These are phyloP conservation scores for Seiridium unicorne DNA, from an alignment of 2,329 filamentous ascomycete genomes.

Conservation along the genomic window DNA sequence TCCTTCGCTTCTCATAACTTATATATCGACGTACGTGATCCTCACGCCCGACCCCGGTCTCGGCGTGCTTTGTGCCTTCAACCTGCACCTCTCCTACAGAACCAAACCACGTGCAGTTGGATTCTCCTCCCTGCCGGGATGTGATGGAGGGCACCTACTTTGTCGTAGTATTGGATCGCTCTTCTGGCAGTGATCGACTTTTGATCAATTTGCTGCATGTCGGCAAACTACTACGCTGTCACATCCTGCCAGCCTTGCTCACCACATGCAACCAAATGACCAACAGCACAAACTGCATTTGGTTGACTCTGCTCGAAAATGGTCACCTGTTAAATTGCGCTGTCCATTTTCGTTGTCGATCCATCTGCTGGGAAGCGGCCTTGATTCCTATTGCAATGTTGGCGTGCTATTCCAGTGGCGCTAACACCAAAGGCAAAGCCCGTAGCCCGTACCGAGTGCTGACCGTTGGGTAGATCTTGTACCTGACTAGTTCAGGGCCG, in stretches of 20 bases:
- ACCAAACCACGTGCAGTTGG: neutral
- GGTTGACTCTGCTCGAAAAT: neutral
- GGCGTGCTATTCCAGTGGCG: neutral
- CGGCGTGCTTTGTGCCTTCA: neutral
- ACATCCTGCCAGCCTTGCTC: neutral
- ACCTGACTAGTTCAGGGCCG: slow-evolving; percentile 7
- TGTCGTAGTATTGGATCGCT: neutral
- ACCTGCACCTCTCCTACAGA: neutral
- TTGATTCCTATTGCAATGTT: neutral
- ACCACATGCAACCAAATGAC: neutral
- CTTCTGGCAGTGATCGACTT: neutral
- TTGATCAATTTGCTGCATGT: neutral
- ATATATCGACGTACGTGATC: too few species aligned
- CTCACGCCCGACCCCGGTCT: neutral
- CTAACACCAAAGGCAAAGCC: neutral
- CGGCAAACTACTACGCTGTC: neutral
- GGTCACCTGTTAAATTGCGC: neutral
- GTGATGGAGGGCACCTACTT: neutral
- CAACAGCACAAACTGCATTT: neutral
- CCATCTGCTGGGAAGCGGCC: neutral
- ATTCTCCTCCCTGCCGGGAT: neutral
- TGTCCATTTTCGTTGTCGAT: neutral
- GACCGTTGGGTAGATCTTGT: slow-evolving; percentile 1
- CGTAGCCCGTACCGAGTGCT: neutral
- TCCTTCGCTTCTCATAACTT: neutral